Evolutionary conservation across 345 rosid genomes (phyloP), one percentile per base, ranked within the genome.

Genomic region (Odontarrhena argentea): DNA sequence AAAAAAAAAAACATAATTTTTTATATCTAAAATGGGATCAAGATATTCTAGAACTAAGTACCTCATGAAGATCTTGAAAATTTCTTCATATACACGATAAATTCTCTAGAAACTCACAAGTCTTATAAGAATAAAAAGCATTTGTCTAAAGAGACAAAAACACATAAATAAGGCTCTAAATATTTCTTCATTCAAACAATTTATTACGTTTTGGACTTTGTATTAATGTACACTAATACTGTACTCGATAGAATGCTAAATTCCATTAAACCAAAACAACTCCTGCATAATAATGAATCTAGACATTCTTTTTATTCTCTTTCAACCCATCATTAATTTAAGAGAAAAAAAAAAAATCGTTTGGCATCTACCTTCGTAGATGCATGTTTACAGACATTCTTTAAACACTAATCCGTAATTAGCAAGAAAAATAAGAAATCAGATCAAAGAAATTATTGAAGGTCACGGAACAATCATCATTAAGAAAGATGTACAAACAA

Each of bases 11-110:
- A 69, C 36, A 65, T 53, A 69, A 60, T 44, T 46, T 2, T 34
- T 55, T 30, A 55, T 35, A 63, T 55, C 65, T 56, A 48, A 49
- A 64, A 55, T n/a, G 2, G 38, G 70, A 48, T n/a, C 46, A 56
- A 42, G 12, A 12, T 26, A 22, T 61, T 3, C 1, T 53, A 41
- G 7, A 18, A 44, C 15, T 43, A 65, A 30, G 35, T n/a, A 35
- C 9, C 7, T 43, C 6, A 9, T 9, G n/a, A 44, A 47, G 49
- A 68, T 68, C 63, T 9, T 45, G 5, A 30, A 41, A 59, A 54
- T 22, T 65, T 53, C 24, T 43, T 42, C 1, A 4, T 18, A 30
- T 4, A 57, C 5, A 55, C 40, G 30, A 43, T 6, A 43, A 25
- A 9, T 37, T 35, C 18, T 42, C 12, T 12, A 50, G 26, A 63